Conservation (phyloP, 1,284 basidiomycete genomes). For the Ganoderma leucocontextum region DNA sequence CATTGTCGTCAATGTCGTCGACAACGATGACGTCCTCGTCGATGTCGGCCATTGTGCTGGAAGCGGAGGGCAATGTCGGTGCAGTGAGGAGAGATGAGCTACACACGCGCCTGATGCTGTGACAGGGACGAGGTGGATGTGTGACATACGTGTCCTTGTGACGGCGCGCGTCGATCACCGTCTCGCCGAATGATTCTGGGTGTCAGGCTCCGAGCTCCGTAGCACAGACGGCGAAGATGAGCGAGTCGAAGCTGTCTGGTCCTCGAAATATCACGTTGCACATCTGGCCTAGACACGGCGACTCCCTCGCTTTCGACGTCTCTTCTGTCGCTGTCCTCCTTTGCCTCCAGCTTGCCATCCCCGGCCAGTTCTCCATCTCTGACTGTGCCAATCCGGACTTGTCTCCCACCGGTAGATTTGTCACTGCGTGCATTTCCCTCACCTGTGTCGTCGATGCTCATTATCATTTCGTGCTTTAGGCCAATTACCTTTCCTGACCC, state of each 20-base stretch:
- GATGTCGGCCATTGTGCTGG: constrained; percentile 24
- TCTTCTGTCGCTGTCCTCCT: constrained; percentile 69
- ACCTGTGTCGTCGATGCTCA: not conserved
- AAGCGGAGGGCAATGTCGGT: constrained; percentile 8
- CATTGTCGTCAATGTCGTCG: constrained; percentile 59
- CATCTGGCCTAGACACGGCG: constrained; percentile 75
- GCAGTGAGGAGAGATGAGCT: too few relatives aligned
- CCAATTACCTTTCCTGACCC: constrained; percentile 72
- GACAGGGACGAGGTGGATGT: not conserved
- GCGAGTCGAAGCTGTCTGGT: constrained; percentile 28
- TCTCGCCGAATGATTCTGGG: not conserved
- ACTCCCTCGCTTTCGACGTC: constrained; percentile 70
- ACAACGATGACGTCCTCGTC: constrained; percentile 74
- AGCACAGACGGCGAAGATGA: constrained; percentile 11
- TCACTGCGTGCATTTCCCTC: constrained; percentile 21
- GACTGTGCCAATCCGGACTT: constrained; percentile 73
- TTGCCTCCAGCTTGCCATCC: constrained; percentile 71
- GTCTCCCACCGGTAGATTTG: constrained; percentile 76
- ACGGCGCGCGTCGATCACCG: constrained; percentile 13
- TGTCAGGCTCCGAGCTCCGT: not conserved
- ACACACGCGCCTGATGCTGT: not conserved
- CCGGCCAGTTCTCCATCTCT: constrained; percentile 66
- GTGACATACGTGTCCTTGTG: constrained; percentile 14
- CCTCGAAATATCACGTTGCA: constrained; percentile 49
- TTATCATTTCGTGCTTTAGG: constrained; percentile 44